Evolutionary conservation across 768 basidiomycete species (phyloP), one percentile per base, ranked within the genome.

Genomic region (Hemileccinum rubropunctum): DNA sequence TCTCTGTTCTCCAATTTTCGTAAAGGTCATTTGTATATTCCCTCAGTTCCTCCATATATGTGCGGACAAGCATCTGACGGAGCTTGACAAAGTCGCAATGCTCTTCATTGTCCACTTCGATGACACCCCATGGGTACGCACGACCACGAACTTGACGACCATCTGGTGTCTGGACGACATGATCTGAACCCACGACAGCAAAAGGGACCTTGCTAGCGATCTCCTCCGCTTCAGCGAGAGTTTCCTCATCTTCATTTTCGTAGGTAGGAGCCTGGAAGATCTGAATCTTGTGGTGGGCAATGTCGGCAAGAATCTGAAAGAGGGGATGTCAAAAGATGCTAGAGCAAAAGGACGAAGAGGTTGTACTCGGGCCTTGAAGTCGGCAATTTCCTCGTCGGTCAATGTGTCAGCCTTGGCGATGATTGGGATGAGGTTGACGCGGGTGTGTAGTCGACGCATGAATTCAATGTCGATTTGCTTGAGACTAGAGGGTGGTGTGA

Each of bases 41-140:
- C 64, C 95, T 78, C 58, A 99, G 78, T 69, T 99, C 97, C 69
- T 99, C 97, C 97, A 99, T 99, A 69, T 98, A 97, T 10, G 95
- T 98, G 49, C 97, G 82, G 59, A 99, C 88, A 33, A 99, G 88
- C 97, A 99, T 98, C 71, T 98, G 97, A 45, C 97, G 88, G 53
- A 99, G 88, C 73, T 98, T 98, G 71, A 98, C 95, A 67, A 99
- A 99, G 70, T 99, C 97, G 60, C 97, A 99, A 66, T 99, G 97
- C 15, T 93, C 91, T 66, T 98, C 97, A 62, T 99, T 98, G 76
- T 99, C 97, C 21, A 99, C 97, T 68, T 99, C 97, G 57, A 98
- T 93, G 43, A 95, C 86, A 68, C 97, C 97, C 97, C 97, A 99
- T 10, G 97, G 97, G 69, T 99, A 99, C 4, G 83, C 77, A 59